Evolutionary conservation across 257 asterid genomes (phyloP), one percentile per base, ranked within the genome.

Genomic region (Scutellaria barbata): DNA sequence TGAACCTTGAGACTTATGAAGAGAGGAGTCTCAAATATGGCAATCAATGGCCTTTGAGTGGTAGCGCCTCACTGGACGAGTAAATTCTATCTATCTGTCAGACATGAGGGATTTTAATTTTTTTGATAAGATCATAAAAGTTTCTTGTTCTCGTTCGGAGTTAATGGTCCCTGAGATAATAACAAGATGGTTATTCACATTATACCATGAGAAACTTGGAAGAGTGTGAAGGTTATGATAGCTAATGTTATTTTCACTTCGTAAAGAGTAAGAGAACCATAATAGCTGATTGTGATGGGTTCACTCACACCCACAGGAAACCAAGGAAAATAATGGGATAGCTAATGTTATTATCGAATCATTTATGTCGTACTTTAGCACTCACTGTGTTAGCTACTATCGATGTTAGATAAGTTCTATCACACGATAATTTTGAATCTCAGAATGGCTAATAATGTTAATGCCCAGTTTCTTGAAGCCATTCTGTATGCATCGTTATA

Each of bases 11-110:
- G 45, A 72, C 64, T 22, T 16, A 22, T 30, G 71, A 12, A 64
- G 13, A 47, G 43, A 63, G 66, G 59, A 73, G 48, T 45, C 20
- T n/a, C 25, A 42, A 9, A 37, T 56, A 13, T 20, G 61, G 35
- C 75, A 53, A 48, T 17, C 11, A 3, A 30, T 20, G 53, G 55
- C 2, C 46, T 42, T 48, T 50, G 63, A 50, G 63, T 52, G 53
- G 56, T 72, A 35, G 14, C 39, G 64, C 69, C 59, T 48, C 70
- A 20, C 10, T 16, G 55, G 51, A 43, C 37, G 60, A 30, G 72
- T 56, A 63, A 63, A 41, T 63, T 72, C 55, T 52, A 62, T 72
- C 55, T 62, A 7, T 50, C 20, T 25, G 53, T 43, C 63, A 39
- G 70, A 42, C 53, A 35, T 13, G n/a, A 25, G 37, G 52, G 42